Base-by-base conservation (phyloP, 306 rosid species). In the Sesbania bispinosa region DNA sequence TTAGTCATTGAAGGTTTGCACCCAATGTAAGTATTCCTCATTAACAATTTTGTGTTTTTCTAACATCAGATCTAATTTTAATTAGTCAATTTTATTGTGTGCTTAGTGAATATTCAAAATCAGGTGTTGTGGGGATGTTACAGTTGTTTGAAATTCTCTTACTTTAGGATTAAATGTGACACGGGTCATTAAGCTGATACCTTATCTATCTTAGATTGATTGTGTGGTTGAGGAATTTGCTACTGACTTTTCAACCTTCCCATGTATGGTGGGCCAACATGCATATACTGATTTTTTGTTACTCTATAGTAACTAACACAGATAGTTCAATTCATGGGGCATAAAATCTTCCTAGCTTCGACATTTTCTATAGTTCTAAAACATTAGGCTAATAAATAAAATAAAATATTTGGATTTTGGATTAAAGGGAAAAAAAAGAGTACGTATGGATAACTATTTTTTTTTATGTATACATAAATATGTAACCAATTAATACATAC, bases 1-100 rank as follows among this genome's bases (percentile, higher is more conserved):
- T 90, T 95, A 1, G 99, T 95, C 81, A 95, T 95, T 72, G 99
- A 95, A 86, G 99, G 99, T 19, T 82, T 95, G 61, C 99, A 95
- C 65, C 99, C 99, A 75, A 95, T 95, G 99, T 91, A 80, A 88
- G 97, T 81, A 52, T 55, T 19, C 10, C 6, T 50, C 35, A 50
- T 51, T 29, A 58, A 14, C 35, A 48, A 61, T 27, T n/a, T 42
- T 53, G 9, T 30, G 39, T 32, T 71, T 55, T 63, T 5, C 4
- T 53, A 38, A 36, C 30, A 50, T 19, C 3, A 46, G 23, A 46
- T 46, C 4, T 21, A 18, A 10, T 11, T n/a, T 11, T 42, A 11
- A 29, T 77, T 70, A 47, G 48, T 32, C 43, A 16, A n/a, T n/a
- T n/a, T n/a, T n/a, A 55, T 54, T 79, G 74, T 46, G 0, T 78